These are phyloP conservation scores for Passiflora organensis DNA, from an alignment of 345 rosid species.

Conservation along the genomic window DNA sequence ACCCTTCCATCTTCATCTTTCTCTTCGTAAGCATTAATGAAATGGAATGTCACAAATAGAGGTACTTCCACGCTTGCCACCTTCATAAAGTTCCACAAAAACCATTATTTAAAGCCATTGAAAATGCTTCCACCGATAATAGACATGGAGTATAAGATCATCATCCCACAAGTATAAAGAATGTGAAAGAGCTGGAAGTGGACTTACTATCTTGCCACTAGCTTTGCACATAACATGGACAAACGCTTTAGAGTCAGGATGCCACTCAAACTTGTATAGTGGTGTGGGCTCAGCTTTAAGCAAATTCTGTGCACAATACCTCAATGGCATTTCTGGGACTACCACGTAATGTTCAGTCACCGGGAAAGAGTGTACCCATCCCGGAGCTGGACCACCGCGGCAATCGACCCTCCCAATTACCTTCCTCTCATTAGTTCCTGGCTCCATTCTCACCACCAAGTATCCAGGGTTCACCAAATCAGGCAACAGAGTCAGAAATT, in stretches of 20 bases:
- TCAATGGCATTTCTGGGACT: slow-evolving; percentile 89
- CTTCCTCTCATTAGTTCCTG: slow-evolving; percentile 72
- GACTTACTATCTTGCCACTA: slow-evolving; percentile 77
- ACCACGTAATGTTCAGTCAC: slow-evolving; percentile 75
- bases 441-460: slow-evolving; percentile 71
- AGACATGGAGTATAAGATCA: no score
- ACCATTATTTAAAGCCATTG: not conserved
- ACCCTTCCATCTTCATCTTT: slow-evolving; percentile 71
- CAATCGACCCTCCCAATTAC: slow-evolving; percentile 77
- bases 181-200: not conserved
- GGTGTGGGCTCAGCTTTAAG: slow-evolving; percentile 91
- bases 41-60: slow-evolving; percentile 74
- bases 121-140: no score
- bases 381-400: slow-evolving; percentile 75
- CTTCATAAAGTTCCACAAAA: slow-evolving; percentile 21
- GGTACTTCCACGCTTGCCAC: slow-evolving; percentile 97
- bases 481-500: slow-evolving; percentile 76
- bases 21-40: slow-evolving; percentile 92
- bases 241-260: slow-evolving; percentile 66
- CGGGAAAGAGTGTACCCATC: slow-evolving; percentile 97
- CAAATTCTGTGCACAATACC: slow-evolving; percentile 72
- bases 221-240: slow-evolving; percentile 80
- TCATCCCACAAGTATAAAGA: not conserved
- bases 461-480: slow-evolving; percentile 76
- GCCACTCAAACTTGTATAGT: slow-evolving; percentile 89